Base-by-base conservation (phyloP, 2,329 filamentous ascomycete genomes). In the Coniochaeta sp. region DNA sequence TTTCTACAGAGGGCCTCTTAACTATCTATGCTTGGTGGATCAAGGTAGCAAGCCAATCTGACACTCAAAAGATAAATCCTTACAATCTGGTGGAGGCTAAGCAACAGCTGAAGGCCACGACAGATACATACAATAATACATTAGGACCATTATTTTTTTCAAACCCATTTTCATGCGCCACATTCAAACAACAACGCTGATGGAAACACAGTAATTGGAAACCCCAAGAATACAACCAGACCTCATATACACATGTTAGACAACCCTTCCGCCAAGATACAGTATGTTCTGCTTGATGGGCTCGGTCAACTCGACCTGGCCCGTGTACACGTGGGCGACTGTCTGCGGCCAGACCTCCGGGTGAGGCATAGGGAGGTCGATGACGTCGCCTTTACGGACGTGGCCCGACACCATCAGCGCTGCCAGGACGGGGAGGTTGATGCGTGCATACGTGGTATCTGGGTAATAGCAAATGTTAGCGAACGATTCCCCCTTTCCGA, bases 361-460 rank as follows among this genome's bases (percentile, higher is more conserved):
- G 60, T 80, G 74, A 1, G 84, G 84, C 59, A 88, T 64, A 0
- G 84, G 83, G 11, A 87, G 72, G 63, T 86, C 82, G 58, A 88
- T 74, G 1, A 74, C 72, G 65, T 86, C 84, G 31, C 81, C 79
- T 26, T 75, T 74, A 16, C 72, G 71, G 24, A 86, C 75, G 64
- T 81, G 75, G 5, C 80, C 77, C 0, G 81, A 85, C 36, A 81
- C 72, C 64, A 88, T 79, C 55, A 87, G 71, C 1, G 79, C 76
- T 0, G 79, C 82, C 6, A 87, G 70, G 0, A 82, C 77, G 1
- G 84, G 85, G 3, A 86, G 73, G 61, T 74, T 74, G 16, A 76
- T 73, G 2, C 77, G 71, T 6, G 78, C 78, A 62, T 81, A 79
- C 61, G 76, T 73, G 2, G 79, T 72, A 63, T 82, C 81, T 84